Percentiles rank a stretch among this genome's conserved stretches.
Evolutionary conservation across 78 protist species (phyloP).

Genomic region (Protostelium mycophagum): DNA sequence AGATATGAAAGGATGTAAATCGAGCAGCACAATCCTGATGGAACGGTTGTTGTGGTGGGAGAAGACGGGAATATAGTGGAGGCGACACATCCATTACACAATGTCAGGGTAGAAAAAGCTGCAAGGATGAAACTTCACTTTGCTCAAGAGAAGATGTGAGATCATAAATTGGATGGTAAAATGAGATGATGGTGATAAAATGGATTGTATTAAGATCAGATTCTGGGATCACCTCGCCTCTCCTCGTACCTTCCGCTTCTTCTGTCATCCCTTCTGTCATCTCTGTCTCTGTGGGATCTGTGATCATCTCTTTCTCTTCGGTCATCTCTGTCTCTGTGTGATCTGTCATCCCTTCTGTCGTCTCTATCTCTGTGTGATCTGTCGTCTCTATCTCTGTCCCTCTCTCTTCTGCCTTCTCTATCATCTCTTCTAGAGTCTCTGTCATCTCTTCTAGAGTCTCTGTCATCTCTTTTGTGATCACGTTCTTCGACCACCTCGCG

Average conservation of each 20-base stretch:
- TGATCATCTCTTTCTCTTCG: neutral
- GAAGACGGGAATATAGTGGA: neutral
- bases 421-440: no score
- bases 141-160: no score
- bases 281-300: no score
- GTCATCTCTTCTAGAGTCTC: no score
- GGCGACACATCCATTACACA: conserved; percentile 45
- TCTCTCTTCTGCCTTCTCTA: neutral
- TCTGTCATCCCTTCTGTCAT: no score
- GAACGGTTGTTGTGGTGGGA: conserved; percentile 1
- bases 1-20: conserved; percentile 1
- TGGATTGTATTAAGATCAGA: no score
- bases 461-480: no score
- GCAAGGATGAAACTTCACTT: neutral
- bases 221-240: no score
- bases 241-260: no score
- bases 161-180: no score
- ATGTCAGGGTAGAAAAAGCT: conserved; percentile 9
- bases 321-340: conserved; percentile 17
- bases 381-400: conserved; percentile 17
- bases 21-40: conserved; percentile 10
- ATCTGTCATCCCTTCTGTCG: neutral
- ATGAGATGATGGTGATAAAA: no score
- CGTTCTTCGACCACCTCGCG: neutral
- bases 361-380: conserved; percentile 7